Percentiles rank a stretch among this genome's conserved stretches.
phyloP scores from a whole-genome alignment of 1,284 basidiomycete genomes.

The Ganoderma leucocontextum region DNA sequence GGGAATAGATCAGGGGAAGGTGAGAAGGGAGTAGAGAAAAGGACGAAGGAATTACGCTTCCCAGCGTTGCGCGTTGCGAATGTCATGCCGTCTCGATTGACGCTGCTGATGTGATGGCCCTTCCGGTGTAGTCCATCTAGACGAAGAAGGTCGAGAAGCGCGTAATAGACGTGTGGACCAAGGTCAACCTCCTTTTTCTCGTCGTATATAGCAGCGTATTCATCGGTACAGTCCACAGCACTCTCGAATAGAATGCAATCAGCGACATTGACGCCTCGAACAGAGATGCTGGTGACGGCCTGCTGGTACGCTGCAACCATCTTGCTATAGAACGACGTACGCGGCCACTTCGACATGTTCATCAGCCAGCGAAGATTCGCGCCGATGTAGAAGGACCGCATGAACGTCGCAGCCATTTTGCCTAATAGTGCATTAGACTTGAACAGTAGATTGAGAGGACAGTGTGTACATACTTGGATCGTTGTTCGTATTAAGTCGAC shows the following conservation, averaged over 20 bases:
- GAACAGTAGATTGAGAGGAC: not conserved
- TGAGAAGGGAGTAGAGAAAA: not conserved
- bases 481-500: conserved; percentile 22
- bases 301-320: not conserved
- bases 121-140: not conserved
- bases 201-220: not conserved
- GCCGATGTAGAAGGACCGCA: conserved; percentile 25
- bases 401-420: conserved; percentile 25
- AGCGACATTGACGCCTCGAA: not conserved
- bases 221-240: not conserved
- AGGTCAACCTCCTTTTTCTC: not conserved
- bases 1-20: not conserved
- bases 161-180: not conserved
- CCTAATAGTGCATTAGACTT: conserved; percentile 5
- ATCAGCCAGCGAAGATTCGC: conserved; percentile 17
- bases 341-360: conserved; percentile 18
- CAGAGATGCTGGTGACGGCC: not conserved
- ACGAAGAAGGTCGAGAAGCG: not conserved
- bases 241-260: not conserved
- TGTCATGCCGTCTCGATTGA: not conserved
- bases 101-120: not conserved
- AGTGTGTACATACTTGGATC: not conserved
- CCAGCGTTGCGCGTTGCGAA: not conserved
- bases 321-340: not conserved
- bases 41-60: conserved; percentile 9